Base-by-base conservation (phyloP, 345 rosid genomes). In the Schrenkiella parvula region DNA sequence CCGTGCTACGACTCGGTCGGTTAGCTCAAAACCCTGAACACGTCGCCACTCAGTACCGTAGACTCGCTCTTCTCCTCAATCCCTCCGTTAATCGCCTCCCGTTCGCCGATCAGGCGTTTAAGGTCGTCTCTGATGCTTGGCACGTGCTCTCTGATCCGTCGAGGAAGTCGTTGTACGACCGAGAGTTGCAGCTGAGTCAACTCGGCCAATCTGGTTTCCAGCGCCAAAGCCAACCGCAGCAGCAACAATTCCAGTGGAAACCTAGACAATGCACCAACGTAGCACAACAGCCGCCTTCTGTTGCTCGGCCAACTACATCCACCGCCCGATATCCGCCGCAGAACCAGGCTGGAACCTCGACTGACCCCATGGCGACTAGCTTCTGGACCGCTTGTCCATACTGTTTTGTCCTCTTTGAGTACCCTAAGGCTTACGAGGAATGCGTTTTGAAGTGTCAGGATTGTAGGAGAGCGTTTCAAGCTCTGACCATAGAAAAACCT, bases 321-420 rank as follows among this genome's bases (percentile, higher is more conserved):
- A 59, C 57, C 46, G 60, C 55, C 6, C 12, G 44, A 57, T 44
- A 25, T 46, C 55, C 69, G 25, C 43, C 7, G 58, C 69, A 19
- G 74, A 70, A 68, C 64, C 78, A 64, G 47, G 69, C 43, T 76
- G 57, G 38, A 65, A 56, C 70, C 8, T 23, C 56, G 63, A 23
- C 73, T 0, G 79, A 63, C 61, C 55, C 86, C 21, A 44, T 38
- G 72, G 76, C 22, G 7, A 78, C 81, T 18, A 83, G 88, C 68
- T 92, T 95, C 82, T 92, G 98, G 99, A 95, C 99, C 0, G 84
- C 96, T 39, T 95, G 99, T 25, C 98, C 98, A 0, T 95, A 89
- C 71, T 95, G 99, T 61, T 92, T 46, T 60, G 62, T 80, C 8
- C 80, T 95, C n/a, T 92, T 82, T 28, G 98, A 95, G 83, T 95